phyloP scores from a whole-genome alignment of 108 stramenopile genomes.

The Discostella pseudostelligera region DNA sequence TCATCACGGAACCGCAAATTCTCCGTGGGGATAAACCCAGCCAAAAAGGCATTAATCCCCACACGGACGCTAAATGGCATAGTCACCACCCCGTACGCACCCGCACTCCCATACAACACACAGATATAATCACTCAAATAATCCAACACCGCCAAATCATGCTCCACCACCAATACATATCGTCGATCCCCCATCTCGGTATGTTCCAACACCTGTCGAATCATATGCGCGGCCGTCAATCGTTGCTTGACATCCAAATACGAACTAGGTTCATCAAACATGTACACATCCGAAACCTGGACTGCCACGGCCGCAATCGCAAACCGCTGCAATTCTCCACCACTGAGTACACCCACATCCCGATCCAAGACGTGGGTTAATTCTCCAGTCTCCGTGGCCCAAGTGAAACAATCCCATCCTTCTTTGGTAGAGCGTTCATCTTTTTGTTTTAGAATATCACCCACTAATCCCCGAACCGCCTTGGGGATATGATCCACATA shows the following conservation, averaged over 20 bases:
- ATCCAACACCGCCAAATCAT: conserved; percentile 99
- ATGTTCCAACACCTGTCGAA: conserved; percentile 85
- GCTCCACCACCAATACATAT: conserved; percentile 97
- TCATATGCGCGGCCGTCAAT: conserved; percentile 94
- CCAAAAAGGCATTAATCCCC: conserved; percentile 99
- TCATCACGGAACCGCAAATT: conserved; percentile 98
- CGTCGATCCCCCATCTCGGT: conserved; percentile 71
- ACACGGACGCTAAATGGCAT: conserved; percentile 98
- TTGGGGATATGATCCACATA: conserved; percentile 99
- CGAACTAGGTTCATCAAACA: conserved; percentile 99
- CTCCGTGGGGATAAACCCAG: conserved; percentile 98
- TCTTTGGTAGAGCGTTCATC: conserved; percentile 79
- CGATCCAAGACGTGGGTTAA: conserved; percentile 92
- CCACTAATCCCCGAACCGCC: conserved; percentile 86
- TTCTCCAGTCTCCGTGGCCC: conserved; percentile 81
- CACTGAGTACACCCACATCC: conserved; percentile 90
- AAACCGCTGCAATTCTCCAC: conserved; percentile 99
- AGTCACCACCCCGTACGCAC: conserved; percentile 99
- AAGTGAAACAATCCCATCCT: conserved; percentile 68
- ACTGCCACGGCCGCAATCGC: conserved; percentile 93
- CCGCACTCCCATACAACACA: conserved; percentile 94
- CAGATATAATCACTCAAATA: conserved; percentile 98
- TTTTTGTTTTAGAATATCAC: conserved; percentile 84
- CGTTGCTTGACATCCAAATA: conserved; percentile 99
- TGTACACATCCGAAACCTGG: conserved; percentile 95